Base-by-base conservation (phyloP, 805 yeast genomes). In the Jamesozyma piceae region DNA sequence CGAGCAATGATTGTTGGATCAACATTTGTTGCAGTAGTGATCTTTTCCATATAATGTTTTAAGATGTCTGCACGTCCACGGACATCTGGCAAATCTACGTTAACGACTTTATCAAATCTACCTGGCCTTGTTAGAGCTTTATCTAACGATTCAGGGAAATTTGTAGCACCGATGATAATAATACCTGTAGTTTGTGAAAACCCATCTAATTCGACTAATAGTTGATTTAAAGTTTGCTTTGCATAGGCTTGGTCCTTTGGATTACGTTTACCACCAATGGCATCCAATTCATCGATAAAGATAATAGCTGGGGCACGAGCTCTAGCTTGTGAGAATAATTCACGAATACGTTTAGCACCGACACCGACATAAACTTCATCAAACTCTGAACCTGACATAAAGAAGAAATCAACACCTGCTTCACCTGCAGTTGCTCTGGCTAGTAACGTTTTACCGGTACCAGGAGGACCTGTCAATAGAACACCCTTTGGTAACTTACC, bases 381-480 rank as follows among this genome's bases (percentile, higher is more conserved):
- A 60, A 92, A 92, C 63, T 92, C 98, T 1, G 96, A 86, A 37
- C 98, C 98, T 5, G 95, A 85, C 97, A 92, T 90, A 65, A 90
- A 90, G 66, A 89, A 90, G 60, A 92, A 92, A 35, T 97, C 98
- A 20, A 92, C 97, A 43, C 95, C 97, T 5, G 98, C 97, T 66
- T 90, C 97, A 49, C 97, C 97, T 6, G 98, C 98, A 26, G 96
- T 94, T 24, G 98, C 97, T 55, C 97, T 78, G 0, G 97, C 97
- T 49, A 92, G 74, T 51, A 90, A 71, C 1, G 98, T 92, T 63
- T 92, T 90, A 76, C 98, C 98, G 5, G 98, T 90, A 66, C 98
- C 98, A 34, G 98, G 98, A 31, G 98, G 98, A 37, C 98, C 98
- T 11, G 97, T 92, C 50, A 90, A 71, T 45, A 92, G 69, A 5